phyloP scores from a whole-genome alignment of 106 monocot species.

The Vanilla planifolia region DNA sequence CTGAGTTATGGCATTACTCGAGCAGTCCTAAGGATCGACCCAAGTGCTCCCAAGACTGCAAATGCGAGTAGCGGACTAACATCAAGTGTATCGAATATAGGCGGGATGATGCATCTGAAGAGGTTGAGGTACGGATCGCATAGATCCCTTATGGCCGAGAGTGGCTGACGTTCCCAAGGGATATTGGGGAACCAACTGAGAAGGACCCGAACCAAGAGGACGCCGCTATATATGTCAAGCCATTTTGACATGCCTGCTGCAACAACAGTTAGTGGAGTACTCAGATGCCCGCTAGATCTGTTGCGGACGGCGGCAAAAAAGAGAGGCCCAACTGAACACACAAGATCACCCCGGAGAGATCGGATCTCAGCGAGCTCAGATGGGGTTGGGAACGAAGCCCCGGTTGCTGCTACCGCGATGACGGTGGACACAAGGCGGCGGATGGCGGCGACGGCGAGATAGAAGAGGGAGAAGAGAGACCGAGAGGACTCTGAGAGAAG shows the following conservation, averaged over 20 bases:
- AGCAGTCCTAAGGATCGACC: conserved; percentile 67
- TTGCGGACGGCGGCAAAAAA: conserved; percentile 47
- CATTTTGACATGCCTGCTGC: conserved; percentile 68
- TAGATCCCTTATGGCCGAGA: conserved; percentile 78
- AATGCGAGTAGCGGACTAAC: conserved; percentile 84
- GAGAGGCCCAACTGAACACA: conserved; percentile 24
- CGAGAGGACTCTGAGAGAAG: conserved; percentile 16
- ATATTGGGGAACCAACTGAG: conserved; percentile 93
- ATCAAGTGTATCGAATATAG: conserved; percentile 68
- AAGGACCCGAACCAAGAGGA: conserved; percentile 68
- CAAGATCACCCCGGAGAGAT: not conserved
- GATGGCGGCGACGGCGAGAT: conserved; percentile 17
- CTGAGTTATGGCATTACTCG: conserved; percentile 18
- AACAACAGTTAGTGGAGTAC: conserved; percentile 70
- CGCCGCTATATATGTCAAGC: conserved; percentile 74
- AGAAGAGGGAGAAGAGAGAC: conserved; percentile 18
- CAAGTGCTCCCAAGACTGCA: conserved; percentile 59
- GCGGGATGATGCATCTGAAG: conserved; percentile 76
- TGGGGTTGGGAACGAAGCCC: conserved; percentile 2
- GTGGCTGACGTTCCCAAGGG: conserved; percentile 79
- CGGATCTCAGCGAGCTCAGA: not conserved
- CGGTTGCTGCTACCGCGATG: conserved; percentile 10
- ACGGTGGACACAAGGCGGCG: not conserved
- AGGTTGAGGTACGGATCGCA: conserved; percentile 77
- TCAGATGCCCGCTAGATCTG: conserved; percentile 52